Conservation (phyloP, 148 eudicot species). For the Diospyros lotus region DNA sequence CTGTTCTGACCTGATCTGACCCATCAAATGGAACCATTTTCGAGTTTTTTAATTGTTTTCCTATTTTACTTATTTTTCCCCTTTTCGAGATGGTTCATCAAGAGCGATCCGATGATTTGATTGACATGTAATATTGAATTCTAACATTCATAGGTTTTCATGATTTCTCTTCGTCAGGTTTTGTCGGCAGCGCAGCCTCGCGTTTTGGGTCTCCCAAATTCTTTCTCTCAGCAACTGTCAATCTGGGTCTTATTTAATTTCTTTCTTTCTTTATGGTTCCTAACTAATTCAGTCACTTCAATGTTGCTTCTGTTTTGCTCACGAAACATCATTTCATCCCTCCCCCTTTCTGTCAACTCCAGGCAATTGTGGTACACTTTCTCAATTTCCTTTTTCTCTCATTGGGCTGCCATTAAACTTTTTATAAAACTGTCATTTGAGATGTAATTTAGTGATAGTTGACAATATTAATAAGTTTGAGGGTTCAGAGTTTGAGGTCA, state of each 20-base stretch:
- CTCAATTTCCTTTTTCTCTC: too few relatives aligned
- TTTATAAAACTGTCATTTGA: too few relatives aligned
- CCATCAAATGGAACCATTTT: conserved; percentile 11
- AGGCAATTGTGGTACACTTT: not conserved
- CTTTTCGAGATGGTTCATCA: too few relatives aligned
- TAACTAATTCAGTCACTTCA: conserved; percentile 34
- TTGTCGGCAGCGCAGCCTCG: conserved; percentile 25
- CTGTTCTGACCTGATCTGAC: conserved; percentile 15
- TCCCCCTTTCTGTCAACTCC: not conserved
- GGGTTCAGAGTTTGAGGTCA: too few relatives aligned
- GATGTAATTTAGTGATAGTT: too few relatives aligned
- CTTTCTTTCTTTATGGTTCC: conserved; percentile 14
- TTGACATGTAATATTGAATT: conserved; percentile 14
- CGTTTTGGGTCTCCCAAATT: not conserved
- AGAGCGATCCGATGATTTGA: conserved; percentile 16
- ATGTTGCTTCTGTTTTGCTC: conserved; percentile 12
- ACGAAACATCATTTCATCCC: conserved; percentile 17
- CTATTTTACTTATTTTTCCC: too few relatives aligned
- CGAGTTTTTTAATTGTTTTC: not conserved
- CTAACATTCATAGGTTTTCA: not conserved
- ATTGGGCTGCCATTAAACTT: too few relatives aligned
- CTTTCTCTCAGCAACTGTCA: conserved; percentile 11
- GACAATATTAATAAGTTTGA: too few relatives aligned
- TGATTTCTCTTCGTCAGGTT: conserved; percentile 18
- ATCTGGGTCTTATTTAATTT: conserved; percentile 5